Base-by-base conservation (phyloP, 2,329 filamentous ascomycete genomes). In the Aureobasidium subglaciale region DNA sequence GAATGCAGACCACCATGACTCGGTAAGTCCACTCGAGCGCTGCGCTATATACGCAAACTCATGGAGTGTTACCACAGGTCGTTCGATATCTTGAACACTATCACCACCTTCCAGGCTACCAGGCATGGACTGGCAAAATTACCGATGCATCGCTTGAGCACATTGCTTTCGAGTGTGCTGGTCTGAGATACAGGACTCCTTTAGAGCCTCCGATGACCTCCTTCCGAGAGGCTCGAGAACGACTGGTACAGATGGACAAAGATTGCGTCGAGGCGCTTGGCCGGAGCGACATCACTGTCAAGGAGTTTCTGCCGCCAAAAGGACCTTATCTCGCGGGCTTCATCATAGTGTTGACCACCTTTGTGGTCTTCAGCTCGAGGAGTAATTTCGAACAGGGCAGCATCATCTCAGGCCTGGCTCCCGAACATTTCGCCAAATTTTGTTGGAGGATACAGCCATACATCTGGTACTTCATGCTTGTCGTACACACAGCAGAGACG, bases 1-100 rank as follows among this genome's bases (percentile, higher is more conserved):
- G 88, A 96, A 96, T 73, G 75, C 76, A 40, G 87, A 92, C 70
- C 92, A 96, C 73, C 75, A 78, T 50, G 79, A 82, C 63, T 88
- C 89, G 57, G 82, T 76, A 67, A 20, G 66, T 38, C 9, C 20
- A 22, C 11, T 3, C 11, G 5, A 4, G 24, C 13, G 11, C 4
- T 10, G 11, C 10, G 29, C 16, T 18, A 11, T 20, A 9, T 50
- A 15, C 20, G 13, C 18, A 5, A 11, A 7, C 13, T 50, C 5
- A 52, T 22, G 5, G 13, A 53, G 37, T 30, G 38, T 27, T 3
- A 9, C 6, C 6, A n/a, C 18, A 78, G 75, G 65, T 96, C 48
- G 74, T 80, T 56, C 79, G 86, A 66, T 95, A 91, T 71, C 81
- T 95, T n/a, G 84, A 84, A 60, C 81, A 90, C 70, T 90, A 84